These are phyloP conservation scores for Mortierella sp. DNA, from an alignment of 371 early-diverging fungal species.

Conservation along the genomic window DNA sequence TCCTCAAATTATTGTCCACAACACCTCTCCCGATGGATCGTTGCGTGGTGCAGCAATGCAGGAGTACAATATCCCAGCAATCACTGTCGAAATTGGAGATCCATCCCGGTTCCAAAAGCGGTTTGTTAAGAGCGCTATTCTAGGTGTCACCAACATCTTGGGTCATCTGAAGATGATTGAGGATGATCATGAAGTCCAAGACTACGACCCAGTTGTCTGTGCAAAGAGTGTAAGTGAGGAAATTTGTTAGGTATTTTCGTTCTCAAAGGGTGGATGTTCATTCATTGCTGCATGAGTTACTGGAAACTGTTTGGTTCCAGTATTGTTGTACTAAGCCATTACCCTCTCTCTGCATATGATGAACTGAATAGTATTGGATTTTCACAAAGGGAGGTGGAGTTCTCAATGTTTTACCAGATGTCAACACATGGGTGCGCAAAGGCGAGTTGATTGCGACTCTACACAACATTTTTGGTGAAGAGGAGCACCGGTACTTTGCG, in stretches of 20 bases:
- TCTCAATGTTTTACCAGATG: conserved; percentile 81
- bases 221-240: conserved; percentile 63
- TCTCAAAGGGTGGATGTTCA: no score
- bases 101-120: conserved; percentile 82
- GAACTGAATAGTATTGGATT: conserved; percentile 64
- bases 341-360: conserved; percentile 19
- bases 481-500: conserved; percentile 90
- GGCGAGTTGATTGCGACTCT: conserved; percentile 91
- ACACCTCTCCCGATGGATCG: conserved; percentile 77
- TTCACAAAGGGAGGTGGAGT: conserved; percentile 64
- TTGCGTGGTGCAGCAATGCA: conserved; percentile 85
- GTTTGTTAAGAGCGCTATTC: conserved; percentile 73
- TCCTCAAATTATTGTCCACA: conserved; percentile 82
- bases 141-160: conserved; percentile 76
- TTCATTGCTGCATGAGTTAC: no score
- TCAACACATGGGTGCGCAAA: conserved; percentile 88
- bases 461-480: conserved; percentile 92
- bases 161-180: conserved; percentile 73
- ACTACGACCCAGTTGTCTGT: conserved; percentile 70
- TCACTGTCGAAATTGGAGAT: conserved; percentile 91
- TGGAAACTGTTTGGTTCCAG: conserved; percentile 34
- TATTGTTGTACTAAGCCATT: conserved; percentile 16
- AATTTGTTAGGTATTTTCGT: no score
- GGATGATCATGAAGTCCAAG: conserved; percentile 59
- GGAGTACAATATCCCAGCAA: conserved; percentile 83